These are phyloP conservation scores for Daucus carota DNA, from an alignment of 129 eudicot genomes.

Conservation along the genomic window DH1_v3.0 NC_030387.2:3181001-3181500, in stretches of 20 bases:
- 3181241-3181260: conserved; percentile 95
- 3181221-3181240: conserved; percentile 75
- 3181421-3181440: neutral
- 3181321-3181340: neutral
- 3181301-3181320: neutral
- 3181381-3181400: neutral
- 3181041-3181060: neutral
- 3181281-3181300: neutral
- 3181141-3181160: too few species aligned
- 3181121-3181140: neutral
- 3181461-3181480: neutral
- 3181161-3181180: conserved; percentile 90
- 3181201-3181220: conserved; percentile 98
- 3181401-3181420: neutral
- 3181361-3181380: neutral
- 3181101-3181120: neutral
- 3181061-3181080: neutral
- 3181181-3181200: conserved; percentile 92
- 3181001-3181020: neutral
- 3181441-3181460: neutral
- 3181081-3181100: neutral
- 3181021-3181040: neutral
- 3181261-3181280: conserved; percentile 15
- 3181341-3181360: neutral
- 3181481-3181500: neutral